Evolutionary conservation across 2,329 filamentous ascomycete genomes (phyloP).

Genomic region (Fusarium sp.): DNA sequence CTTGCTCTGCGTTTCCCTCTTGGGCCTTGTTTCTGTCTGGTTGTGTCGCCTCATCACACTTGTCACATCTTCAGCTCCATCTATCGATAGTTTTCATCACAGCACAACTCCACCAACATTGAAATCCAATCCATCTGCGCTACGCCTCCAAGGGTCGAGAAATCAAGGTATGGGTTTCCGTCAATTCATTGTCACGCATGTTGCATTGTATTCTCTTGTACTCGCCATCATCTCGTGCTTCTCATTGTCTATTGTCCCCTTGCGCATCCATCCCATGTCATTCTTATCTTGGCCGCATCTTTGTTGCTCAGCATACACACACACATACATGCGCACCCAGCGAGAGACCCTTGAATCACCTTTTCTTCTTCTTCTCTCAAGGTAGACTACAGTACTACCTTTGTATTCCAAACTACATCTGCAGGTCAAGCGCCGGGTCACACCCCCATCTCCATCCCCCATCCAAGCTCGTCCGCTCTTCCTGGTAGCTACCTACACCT

Average conservation of each 20-base stretch:
- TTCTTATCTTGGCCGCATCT: constrained; percentile 26
- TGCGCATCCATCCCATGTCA: constrained; percentile 17
- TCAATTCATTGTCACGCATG: constrained; percentile 8
- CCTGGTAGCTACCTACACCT: constrained; percentile 21
- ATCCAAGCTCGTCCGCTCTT: constrained; percentile 41
- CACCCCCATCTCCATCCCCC: constrained; percentile 42
- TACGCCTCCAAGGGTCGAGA: background rate
- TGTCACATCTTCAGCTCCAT: constrained; percentile 41
- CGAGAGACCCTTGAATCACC: constrained; percentile 33
- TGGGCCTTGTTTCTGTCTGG: constrained; percentile 34
- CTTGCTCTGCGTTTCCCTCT: constrained; percentile 38
- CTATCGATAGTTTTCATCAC: constrained; percentile 27
- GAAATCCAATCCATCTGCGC: constrained; percentile 19
- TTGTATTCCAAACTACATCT: constrained; percentile 42
- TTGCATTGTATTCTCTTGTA: background rate
- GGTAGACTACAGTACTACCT: constrained; percentile 25
- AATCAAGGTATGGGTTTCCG: constrained; percentile 13
- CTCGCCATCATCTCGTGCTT: background rate
- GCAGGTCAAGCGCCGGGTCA: constrained; percentile 48
- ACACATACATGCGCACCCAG: constrained; percentile 29
- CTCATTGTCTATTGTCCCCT: constrained; percentile 15
- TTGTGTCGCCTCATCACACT: constrained; percentile 39
- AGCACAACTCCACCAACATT: constrained; percentile 31
- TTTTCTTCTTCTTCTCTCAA: constrained; percentile 25
- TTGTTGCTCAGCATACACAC: constrained; percentile 34